Conservation (phyloP, 176 grass and related monocot genomes). For the Zea luxurians region DNA sequence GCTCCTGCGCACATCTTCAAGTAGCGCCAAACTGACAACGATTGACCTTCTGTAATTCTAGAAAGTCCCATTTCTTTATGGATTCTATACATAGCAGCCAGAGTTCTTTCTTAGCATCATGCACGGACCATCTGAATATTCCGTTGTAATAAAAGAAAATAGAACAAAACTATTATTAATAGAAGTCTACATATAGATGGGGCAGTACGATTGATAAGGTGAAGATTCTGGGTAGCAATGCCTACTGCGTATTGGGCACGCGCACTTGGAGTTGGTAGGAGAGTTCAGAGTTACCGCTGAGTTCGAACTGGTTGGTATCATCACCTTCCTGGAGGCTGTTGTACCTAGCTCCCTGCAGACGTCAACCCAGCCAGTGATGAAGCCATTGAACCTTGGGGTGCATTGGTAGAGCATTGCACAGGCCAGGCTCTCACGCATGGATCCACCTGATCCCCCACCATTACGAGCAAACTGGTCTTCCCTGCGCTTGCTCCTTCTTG, state of each 20-base stretch:
- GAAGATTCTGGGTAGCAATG: not conserved
- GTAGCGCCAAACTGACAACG: not conserved
- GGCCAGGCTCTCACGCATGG: slow-evolving; percentile 47
- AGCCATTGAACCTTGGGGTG: slow-evolving; percentile 53
- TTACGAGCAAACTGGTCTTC: too few relatives aligned
- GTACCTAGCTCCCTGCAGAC: slow-evolving; percentile 25
- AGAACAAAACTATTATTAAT: not conserved
- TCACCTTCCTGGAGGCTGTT: slow-evolving; percentile 45
- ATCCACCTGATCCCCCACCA: slow-evolving; percentile 12
- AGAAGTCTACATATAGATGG: not conserved
- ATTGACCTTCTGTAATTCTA: not conserved
- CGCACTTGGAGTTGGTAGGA: slow-evolving; percentile 43
- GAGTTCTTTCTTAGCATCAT: too few relatives aligned
- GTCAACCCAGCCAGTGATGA: slow-evolving; percentile 54
- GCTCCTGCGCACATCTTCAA: too few relatives aligned
- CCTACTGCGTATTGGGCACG: not conserved
- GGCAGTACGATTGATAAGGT: not conserved
- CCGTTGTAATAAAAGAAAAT: not conserved
- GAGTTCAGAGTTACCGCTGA: slow-evolving; percentile 28
- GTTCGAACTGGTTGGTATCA: slow-evolving; percentile 36
- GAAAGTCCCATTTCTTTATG: not conserved
- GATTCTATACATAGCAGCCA: too few relatives aligned
- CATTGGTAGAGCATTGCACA: slow-evolving; percentile 47
- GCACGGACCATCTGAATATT: not conserved
- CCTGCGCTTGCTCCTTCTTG: too few relatives aligned